Evolutionary conservation across 2,329 filamentous ascomycete genomes (phyloP).

Genomic region (Ceratocystis colombiana): DNA sequence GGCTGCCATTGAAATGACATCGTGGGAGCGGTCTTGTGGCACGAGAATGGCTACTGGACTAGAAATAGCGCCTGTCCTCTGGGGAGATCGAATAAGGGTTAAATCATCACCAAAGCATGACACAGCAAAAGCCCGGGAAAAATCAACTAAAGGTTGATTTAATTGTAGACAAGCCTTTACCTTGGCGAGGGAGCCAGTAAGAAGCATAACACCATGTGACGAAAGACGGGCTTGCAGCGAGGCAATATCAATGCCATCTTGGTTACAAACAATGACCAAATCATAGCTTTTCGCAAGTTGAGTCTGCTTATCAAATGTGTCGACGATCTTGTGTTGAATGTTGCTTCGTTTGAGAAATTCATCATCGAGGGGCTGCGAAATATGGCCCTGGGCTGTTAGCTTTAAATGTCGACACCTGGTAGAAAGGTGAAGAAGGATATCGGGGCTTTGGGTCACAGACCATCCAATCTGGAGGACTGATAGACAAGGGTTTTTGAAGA

Average conservation of each 20-base stretch:
- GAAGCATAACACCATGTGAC: conserved; percentile 17
- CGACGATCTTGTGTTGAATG: conserved; percentile 11
- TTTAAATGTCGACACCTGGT: not conserved
- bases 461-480: conserved; percentile 36
- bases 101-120: conserved; percentile 13
- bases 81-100: conserved; percentile 13
- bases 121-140: conserved; percentile 1
- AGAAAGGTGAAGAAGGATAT: not conserved
- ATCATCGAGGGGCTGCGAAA: not conserved
- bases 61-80: not conserved
- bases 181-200: not conserved
- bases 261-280: conserved; percentile 13
- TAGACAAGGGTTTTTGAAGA: conserved; percentile 36
- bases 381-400: conserved; percentile 7
- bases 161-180: conserved; percentile 3
- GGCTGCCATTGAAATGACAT: conserved; percentile 8
- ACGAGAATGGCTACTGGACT: conserved; percentile 15
- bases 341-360: not conserved
- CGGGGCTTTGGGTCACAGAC: conserved; percentile 2
- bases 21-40: conserved; percentile 8
- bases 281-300: conserved; percentile 15
- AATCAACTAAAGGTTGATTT: conserved; percentile 16
- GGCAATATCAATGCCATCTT: conserved; percentile 19
- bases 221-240: conserved; percentile 10
- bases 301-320: conserved; percentile 1